Evolutionary conservation across 2,329 filamentous ascomycete species (phyloP), one percentile per base, ranked within the genome.

Genomic region (Curvularia lunata): DNA sequence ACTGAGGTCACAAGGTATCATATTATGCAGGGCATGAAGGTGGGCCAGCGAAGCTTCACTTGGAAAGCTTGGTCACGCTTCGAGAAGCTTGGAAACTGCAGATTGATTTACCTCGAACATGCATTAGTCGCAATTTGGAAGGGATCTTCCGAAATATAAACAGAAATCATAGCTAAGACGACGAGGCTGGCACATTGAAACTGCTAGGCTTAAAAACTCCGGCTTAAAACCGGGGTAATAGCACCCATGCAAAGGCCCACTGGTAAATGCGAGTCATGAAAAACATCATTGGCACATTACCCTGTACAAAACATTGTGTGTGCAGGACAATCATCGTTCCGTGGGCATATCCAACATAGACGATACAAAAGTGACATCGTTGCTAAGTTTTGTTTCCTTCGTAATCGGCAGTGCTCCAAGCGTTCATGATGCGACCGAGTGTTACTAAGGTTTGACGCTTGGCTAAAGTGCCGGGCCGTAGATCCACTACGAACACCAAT

Each of bases 51-150:
- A 28, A 45, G 42, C 42, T 28, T 28, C 42, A 13, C 13, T 12
- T n/a, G 2, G 42, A 45, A 45, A 45, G 42, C 42, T 45, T 45
- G 25, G 42, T 45, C 42, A 28, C 21, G 42, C 42, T 45, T 45
- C 42, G 25, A 28, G 42, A 45, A 45, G 42, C 42, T 45, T 45
- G 16, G 16, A 18, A 8, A 10, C 16, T 1, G 25, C 5, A 28
- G 5, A 45, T 28, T 45, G 42, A 45, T 45, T 45, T 9, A 45
- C 25, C 8, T 19, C 42, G 25, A 45, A 45, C 16, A 8, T 45
- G 25, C 42, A 19, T 45, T 45, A 45, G 42, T 10, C 42, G 42
- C 42, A 45, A 45, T n/a, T 23, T 18, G 25, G 42, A n/a, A 45
- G 16, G n/a, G 25, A 45, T 45, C 25, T 18, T 18, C 42, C 16